Conservation (phyloP, 2,329 filamentous ascomycete species). For the Fusarium setosum region DNA sequence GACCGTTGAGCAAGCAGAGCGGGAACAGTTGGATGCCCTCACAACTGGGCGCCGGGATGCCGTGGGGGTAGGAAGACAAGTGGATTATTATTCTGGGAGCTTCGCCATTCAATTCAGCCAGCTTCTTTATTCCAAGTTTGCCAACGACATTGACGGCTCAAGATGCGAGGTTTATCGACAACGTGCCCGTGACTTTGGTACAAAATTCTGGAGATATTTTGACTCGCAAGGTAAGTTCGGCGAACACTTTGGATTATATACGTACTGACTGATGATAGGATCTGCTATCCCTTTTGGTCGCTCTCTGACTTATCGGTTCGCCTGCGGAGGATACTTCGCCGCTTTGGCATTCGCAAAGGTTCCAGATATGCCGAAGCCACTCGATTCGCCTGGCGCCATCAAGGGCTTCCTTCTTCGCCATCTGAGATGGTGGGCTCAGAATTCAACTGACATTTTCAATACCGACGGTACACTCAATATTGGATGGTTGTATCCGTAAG, state of each 20-base stretch:
- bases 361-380: conserved; percentile 47
- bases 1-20: conserved; percentile 31
- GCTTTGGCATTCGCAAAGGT: conserved; percentile 57
- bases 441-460: conserved; percentile 58
- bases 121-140: conserved; percentile 58
- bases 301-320: conserved; percentile 63
- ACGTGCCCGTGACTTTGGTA: conserved; percentile 54
- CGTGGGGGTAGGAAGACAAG: conserved; percentile 49
- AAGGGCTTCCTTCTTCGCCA: conserved; percentile 63
- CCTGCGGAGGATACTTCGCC: conserved; percentile 61
- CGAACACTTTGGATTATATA: rapidly evolving
- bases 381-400: conserved; percentile 52
- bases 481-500: conserved; percentile 49
- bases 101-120: conserved; percentile 65
- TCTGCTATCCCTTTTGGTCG: conserved; percentile 64
- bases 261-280: conserved; percentile 45
- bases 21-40: conserved; percentile 2
- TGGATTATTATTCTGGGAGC: conserved; percentile 65
- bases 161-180: conserved; percentile 51
- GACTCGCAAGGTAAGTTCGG: conserved; percentile 52
- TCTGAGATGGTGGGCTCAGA: conserved; percentile 59
- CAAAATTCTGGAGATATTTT: conserved; percentile 60
- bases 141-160: conserved; percentile 52
- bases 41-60: conserved; percentile 37
- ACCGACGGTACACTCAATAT: conserved; percentile 62